Conservation (phyloP, 768 basidiomycete genomes). For the Dentipellis sp. region DNA sequence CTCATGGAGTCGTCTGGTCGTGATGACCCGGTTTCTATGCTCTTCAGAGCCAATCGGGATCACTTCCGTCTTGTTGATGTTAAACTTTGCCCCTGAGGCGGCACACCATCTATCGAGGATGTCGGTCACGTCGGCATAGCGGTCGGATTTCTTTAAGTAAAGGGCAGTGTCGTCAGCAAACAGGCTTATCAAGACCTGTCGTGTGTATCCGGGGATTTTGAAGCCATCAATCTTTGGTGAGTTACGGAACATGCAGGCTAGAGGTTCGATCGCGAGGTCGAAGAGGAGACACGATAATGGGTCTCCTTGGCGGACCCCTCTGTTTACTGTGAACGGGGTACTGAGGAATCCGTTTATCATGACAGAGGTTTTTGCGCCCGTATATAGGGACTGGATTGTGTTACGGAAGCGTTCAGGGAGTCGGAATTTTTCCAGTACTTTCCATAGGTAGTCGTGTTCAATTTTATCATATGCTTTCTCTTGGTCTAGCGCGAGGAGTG, state of each 20-base stretch:
- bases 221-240: background rate
- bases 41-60: background rate
- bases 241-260: background rate
- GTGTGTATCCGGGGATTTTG: background rate
- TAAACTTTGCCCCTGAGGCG: too few relatives aligned
- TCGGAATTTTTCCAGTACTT: background rate
- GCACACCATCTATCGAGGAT: too few relatives aligned
- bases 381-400: background rate
- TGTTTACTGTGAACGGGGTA: background rate
- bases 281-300: background rate
- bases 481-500: background rate
- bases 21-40: background rate
- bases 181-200: background rate
- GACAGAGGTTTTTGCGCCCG: background rate
- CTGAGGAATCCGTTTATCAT: background rate
- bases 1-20: background rate
- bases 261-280: background rate
- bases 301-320: background rate
- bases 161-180: background rate
- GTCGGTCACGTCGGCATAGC: background rate
- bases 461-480: constrained; percentile 13
- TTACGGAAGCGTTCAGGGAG: background rate
- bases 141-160: background rate
- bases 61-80: background rate
- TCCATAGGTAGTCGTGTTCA: constrained; percentile 9